These are phyloP conservation scores for Murraya koenigii DNA, from an alignment of 345 rosid species.

Conservation along the genomic window DNA sequence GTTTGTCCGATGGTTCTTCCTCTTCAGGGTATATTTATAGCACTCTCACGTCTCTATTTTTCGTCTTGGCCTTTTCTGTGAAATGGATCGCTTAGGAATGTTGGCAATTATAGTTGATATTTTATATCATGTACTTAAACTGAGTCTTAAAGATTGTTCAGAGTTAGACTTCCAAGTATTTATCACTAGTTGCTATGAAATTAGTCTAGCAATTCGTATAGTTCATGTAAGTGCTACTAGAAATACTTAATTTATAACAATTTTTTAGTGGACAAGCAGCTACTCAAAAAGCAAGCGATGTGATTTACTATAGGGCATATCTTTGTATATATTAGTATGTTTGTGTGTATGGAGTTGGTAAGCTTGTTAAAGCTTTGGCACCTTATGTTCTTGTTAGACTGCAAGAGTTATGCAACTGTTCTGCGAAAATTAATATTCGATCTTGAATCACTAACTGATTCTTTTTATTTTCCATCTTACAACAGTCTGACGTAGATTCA, in stretches of 20 bases:
- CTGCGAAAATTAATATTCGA: neutral
- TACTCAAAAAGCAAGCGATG: neutral
- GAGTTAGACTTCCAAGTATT: neutral
- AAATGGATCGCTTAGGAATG: neutral
- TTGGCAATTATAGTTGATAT: neutral
- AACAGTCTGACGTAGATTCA: neutral
- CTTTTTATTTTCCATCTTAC: neutral
- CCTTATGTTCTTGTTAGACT: neutral
- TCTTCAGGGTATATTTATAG: constrained; percentile 27
- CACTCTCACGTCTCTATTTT: neutral
- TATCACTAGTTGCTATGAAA: neutral
- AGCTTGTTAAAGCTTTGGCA: neutral
- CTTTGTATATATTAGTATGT: neutral
- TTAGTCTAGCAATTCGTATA: no score
- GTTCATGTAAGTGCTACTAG: no score
- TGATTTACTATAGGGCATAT: neutral
- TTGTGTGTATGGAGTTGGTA: neutral
- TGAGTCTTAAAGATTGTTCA: neutral
- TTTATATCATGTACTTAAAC: neutral
- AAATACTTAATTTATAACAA: neutral
- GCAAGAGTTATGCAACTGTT: neutral
- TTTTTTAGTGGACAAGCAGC: neutral
- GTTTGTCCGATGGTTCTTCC: constrained; percentile 28
- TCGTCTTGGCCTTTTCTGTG: neutral
- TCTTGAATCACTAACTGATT: neutral